Percentiles rank a stretch among this genome's conserved stretches.
These are phyloP conservation scores for Pseudocercospora macadamiae DNA, from an alignment of 2,329 filamentous ascomycete species.

Conservation along the genomic window DNA sequence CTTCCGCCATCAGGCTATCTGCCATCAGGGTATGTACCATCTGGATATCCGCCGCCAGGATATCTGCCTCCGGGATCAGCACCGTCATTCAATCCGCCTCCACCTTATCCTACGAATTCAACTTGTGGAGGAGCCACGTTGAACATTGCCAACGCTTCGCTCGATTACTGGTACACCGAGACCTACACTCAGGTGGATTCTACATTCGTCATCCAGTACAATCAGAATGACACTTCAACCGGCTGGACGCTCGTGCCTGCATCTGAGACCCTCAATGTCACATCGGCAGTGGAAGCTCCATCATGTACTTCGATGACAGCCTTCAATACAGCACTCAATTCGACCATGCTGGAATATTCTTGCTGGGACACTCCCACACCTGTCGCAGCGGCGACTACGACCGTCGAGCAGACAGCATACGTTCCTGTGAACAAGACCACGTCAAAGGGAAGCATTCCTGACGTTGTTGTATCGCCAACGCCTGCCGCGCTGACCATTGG, in stretches of 20 bases:
- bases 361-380: slow-evolving; percentile 35
- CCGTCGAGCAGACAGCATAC: slow-evolving; percentile 37
- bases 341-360: slow-evolving; percentile 23
- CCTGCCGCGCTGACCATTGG: slow-evolving; percentile 33
- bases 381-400: slow-evolving; percentile 35
- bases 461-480: slow-evolving; percentile 34
- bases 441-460: slow-evolving; percentile 34
- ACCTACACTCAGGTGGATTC: slow-evolving; percentile 39
- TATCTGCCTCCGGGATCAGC: neutral
- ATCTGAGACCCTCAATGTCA: slow-evolving; percentile 38
- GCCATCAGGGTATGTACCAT: neutral
- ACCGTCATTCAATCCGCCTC: slow-evolving; percentile 14
- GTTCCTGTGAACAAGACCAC: slow-evolving; percentile 31
- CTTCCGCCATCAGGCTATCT: neutral
- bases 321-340: slow-evolving; percentile 25
- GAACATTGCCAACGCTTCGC: slow-evolving; percentile 38
- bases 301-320: slow-evolving; percentile 31
- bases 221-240: slow-evolving; percentile 32
- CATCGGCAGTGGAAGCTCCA: slow-evolving; percentile 33
- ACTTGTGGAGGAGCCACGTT: slow-evolving; percentile 37
- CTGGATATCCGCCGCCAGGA: neutral
- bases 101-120: slow-evolving; percentile 11
- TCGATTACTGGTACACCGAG: slow-evolving; percentile 41
- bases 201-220: slow-evolving; percentile 35
- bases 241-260: slow-evolving; percentile 38